phyloP scores from a whole-genome alignment of 1,284 basidiomycete genomes.

The Cryptococcus sp. region DNA sequence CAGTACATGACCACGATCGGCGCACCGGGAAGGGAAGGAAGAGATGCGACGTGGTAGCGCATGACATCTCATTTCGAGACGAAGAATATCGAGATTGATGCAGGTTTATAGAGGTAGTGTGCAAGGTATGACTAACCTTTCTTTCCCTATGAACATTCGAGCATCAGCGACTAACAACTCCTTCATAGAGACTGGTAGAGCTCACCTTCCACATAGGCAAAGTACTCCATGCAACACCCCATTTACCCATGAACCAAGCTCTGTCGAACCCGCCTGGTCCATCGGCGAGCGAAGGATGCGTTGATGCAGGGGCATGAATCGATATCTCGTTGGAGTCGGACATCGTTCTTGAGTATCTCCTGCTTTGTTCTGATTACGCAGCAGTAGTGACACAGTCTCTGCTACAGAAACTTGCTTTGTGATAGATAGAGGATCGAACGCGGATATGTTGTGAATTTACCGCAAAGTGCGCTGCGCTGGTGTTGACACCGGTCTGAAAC shows the following conservation, averaged over 20 bases:
- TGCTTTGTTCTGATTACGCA: no score
- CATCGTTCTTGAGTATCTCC: neutral
- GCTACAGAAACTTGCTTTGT: no score
- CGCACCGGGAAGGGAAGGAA: no score
- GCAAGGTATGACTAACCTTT: constrained; percentile 10
- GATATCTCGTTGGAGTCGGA: constrained; percentile 5
- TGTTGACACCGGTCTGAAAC: neutral
- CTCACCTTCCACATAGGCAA: constrained; percentile 58
- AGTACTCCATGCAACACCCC: constrained; percentile 57
- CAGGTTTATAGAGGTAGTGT: no score
- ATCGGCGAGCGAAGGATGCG: constrained; percentile 38
- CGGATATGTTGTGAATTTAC: neutral
- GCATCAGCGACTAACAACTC: neutral
- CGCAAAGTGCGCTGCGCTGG: no score
- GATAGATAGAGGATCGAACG: no score
- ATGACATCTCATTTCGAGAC: no score
- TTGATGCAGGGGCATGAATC: constrained; percentile 34
- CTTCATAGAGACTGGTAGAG: neutral
- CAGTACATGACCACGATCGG: no score
- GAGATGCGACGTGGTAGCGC: no score
- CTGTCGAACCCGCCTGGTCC: constrained; percentile 47
- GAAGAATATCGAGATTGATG: no score
- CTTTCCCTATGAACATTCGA: constrained; percentile 16
- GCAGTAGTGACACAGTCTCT: no score
- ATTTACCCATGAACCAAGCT: constrained; percentile 55